A percentile compares a stretch with the other conserved stretches of the same genome.
Conservation (phyloP, 345 rosid genomes). For the Brassica rapa region DNA sequence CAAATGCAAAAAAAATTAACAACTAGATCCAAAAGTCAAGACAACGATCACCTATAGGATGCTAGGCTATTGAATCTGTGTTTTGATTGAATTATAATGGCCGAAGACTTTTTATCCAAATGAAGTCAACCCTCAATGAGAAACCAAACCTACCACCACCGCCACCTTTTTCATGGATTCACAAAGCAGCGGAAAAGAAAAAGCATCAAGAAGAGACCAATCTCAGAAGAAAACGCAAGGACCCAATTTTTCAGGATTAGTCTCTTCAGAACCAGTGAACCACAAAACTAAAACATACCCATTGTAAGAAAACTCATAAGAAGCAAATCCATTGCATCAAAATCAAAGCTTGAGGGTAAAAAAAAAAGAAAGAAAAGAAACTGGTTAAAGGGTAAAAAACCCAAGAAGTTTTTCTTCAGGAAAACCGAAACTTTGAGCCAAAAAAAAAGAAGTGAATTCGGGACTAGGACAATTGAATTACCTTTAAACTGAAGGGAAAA, state of each 20-base stretch:
- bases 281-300: conserved; percentile 24
- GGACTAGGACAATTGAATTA: conserved; percentile 1
- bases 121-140: conserved; percentile 66
- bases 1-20: conserved; percentile 4
- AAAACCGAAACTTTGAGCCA: conserved; percentile 22
- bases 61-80: conserved; percentile 9
- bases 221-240: conserved; percentile 40
- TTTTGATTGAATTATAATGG: background rate
- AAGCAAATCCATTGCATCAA: conserved; percentile 43
- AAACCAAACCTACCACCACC: conserved; percentile 56
- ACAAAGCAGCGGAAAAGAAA: conserved; percentile 11
- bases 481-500: conserved; percentile 20
- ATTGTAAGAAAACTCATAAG: conserved; percentile 25
- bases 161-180: conserved; percentile 60
- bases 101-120: conserved; percentile 32
- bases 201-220: conserved; percentile 17
- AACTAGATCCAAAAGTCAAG: conserved; percentile 26
- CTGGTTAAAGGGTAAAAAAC: conserved; percentile 37
- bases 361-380: background rate
- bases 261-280: conserved; percentile 38
- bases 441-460: conserved; percentile 19
- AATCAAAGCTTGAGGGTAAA: conserved; percentile 28
- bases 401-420: conserved; percentile 19
- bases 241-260: conserved; percentile 29
- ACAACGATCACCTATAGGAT: conserved; percentile 11